These are phyloP conservation scores for Cucumis cinereus DNA, from an alignment of 306 rosid genomes.

Conservation along the genomic window DNA sequence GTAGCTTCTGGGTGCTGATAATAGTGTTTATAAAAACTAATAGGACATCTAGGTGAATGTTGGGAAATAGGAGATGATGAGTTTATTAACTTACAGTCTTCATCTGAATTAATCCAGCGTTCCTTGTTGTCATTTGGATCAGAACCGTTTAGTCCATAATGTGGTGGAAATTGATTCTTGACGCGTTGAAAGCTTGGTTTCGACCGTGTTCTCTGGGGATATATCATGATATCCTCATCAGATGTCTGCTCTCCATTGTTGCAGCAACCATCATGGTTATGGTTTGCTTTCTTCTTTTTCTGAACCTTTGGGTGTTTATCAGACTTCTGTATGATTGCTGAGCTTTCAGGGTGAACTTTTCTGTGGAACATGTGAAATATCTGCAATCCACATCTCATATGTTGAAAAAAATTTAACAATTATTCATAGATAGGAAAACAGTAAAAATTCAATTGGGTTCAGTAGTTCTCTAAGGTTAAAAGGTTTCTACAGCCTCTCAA, in stretches of 20 bases:
- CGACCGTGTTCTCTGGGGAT: constrained; percentile 28
- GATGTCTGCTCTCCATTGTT: constrained; percentile 28
- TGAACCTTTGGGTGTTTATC: constrained; percentile 35
- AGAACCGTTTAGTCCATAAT: constrained; percentile 27
- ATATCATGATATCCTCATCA: constrained; percentile 41
- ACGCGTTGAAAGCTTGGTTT: constrained; percentile 33
- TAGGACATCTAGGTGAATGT: neutral
- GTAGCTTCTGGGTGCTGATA: neutral
- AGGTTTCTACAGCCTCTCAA: neutral
- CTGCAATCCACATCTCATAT: constrained; percentile 33
- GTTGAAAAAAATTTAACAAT: neutral
- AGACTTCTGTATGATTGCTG: constrained; percentile 23
- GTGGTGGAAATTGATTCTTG: constrained; percentile 40
- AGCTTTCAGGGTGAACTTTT: constrained; percentile 78
- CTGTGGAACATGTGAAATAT: constrained; percentile 76
- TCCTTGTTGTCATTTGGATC: constrained; percentile 54
- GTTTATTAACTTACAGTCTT: constrained; percentile 54
- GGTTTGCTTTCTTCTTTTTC: constrained; percentile 31
- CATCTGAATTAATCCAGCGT: constrained; percentile 91
- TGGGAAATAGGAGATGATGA: neutral
- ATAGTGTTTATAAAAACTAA: neutral
- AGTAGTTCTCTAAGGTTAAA: neutral
- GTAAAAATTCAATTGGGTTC: neutral
- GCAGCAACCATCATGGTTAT: constrained; percentile 24
- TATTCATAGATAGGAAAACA: neutral